phyloP scores from a whole-genome alignment of 305 asterid species.

The Fraxinus paxiana region DNA sequence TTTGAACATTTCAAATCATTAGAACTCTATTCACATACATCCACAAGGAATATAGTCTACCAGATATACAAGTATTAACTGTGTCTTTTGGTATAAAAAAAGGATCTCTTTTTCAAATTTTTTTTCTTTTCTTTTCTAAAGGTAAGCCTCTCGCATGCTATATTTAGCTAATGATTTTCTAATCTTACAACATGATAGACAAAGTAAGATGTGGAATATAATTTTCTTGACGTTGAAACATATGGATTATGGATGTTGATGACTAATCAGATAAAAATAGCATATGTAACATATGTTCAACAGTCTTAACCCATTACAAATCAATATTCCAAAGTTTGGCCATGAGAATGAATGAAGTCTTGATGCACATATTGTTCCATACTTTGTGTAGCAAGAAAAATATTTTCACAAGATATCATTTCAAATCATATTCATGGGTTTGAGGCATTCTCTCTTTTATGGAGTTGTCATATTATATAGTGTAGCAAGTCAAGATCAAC shows the following conservation, averaged over 20 bases:
- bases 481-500: neutral
- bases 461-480: neutral
- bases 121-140: neutral
- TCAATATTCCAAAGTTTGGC: neutral
- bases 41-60: neutral
- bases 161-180: neutral
- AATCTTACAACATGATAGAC: neutral
- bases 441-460: neutral
- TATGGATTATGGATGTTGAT: neutral
- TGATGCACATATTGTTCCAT: neutral
- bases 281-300: neutral
- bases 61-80: neutral
- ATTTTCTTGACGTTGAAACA: neutral
- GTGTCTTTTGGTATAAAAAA: neutral
- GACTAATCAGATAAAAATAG: neutral
- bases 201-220: neutral
- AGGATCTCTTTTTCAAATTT: conserved; percentile 4
- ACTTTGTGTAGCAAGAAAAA: neutral
- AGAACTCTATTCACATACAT: conserved; percentile 11
- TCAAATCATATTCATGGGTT: neutral
- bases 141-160: conserved; percentile 4
- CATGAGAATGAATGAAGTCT: neutral
- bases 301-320: neutral
- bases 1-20: conserved; percentile 23
- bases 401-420: neutral